Evolutionary conservation across 768 basidiomycete species (phyloP), one percentile per base, ranked within the genome.

Genomic region (Amanita thiersii): DNA sequence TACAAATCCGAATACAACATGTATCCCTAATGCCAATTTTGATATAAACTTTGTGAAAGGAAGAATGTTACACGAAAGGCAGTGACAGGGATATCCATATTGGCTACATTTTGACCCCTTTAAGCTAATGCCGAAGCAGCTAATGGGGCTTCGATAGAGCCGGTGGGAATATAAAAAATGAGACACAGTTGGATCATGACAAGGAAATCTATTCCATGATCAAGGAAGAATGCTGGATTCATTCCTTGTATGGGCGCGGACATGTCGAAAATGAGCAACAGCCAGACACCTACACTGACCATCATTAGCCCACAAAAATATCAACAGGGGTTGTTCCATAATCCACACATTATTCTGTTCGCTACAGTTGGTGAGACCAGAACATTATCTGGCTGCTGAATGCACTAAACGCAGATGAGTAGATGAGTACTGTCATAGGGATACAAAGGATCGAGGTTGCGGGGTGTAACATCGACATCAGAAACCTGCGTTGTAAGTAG

Each of bases 21-120:
- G 51, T 57, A 44, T 54, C 57, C 57, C 52, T 28, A 48, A 40
- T 28, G 37, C 10, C 19, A 23, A 17, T n/a, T n/a, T n/a, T n/a
- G n/a, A n/a, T n/a, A n/a, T n/a, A n/a, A 21, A 43, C 29, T 5
- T 39, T 24, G 19, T 14, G 20, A 28, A 28, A 28, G n/a, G 7
- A 28, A 28, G 26, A 28, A 36, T 24, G 2, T 3, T 12, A 35
- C 34, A 35, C 15, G 14, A 28, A n/a, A 14, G 29, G 29, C 14
- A 12, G 11, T 30, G 39, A 37, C 20, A 47, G 23, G 29, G 29
- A 14, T 11, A 45, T 66, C 48, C 14, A 51, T 79, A 39, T 79
- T 65, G 77, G 77, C 77, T 77, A 57, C 75, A 70, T 38, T 66
- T 79, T 79, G 77, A 79, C 77, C 77, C 69, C 64, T 52, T 53